Percentiles rank a stretch among this genome's conserved stretches.
These are phyloP conservation scores for Nicotiana obtusifolia DNA, from an alignment of 257 asterid species.

Conservation along the genomic window DNA sequence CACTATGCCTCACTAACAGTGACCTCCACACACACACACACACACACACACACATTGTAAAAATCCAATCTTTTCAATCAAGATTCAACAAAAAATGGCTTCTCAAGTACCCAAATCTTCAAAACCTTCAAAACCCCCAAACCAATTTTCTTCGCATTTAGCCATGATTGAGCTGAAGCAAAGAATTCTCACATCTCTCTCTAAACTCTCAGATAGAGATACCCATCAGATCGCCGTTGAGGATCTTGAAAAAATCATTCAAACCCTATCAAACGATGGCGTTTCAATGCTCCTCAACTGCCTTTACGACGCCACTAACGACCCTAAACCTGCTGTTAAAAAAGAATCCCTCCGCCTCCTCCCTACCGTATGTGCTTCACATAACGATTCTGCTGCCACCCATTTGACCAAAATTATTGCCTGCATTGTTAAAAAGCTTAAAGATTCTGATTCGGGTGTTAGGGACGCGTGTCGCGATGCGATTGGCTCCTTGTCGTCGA, in stretches of 20 bases:
- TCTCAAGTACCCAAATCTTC: conserved; percentile 40
- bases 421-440: conserved; percentile 72
- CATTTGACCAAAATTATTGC: conserved; percentile 82
- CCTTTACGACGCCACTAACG: conserved; percentile 79
- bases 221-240: conserved; percentile 98
- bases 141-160: conserved; percentile 45
- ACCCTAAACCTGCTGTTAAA: conserved; percentile 80
- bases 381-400: conserved; percentile 60
- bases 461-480: conserved; percentile 90
- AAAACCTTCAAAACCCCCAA: conserved; percentile 66
- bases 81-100: neutral
- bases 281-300: conserved; percentile 89
- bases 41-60: too few relatives aligned
- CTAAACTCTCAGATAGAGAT: conserved; percentile 95
- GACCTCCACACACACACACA: neutral
- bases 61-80: neutral
- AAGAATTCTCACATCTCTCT: conserved; percentile 68
- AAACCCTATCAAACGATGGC: conserved; percentile 73
- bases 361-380: conserved; percentile 57
- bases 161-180: conserved; percentile 96
- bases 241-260: conserved; percentile 79
- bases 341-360: conserved; percentile 80
- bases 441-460: conserved; percentile 87
- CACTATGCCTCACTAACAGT: neutral
- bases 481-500: conserved; percentile 65